Conservation (phyloP, 2,329 filamentous ascomycete species). For the Sporothrix phasma region DNA sequence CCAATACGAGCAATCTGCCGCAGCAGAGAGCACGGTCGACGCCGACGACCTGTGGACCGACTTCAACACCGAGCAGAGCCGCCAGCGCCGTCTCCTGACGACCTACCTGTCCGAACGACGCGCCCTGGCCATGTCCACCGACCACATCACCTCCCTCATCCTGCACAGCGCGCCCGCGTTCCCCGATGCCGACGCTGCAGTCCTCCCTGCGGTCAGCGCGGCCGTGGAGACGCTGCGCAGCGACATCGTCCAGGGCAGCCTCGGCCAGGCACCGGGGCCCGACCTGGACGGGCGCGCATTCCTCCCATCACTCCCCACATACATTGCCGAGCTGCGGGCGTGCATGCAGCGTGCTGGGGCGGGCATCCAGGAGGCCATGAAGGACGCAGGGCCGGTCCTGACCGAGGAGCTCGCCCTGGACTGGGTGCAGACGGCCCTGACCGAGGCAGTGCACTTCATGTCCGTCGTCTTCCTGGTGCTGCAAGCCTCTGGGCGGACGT, state of each 20-base stretch:
- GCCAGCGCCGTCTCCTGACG: slow-evolving; percentile 57
- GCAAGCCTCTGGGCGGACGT: slow-evolving; percentile 43
- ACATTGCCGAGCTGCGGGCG: slow-evolving; percentile 36
- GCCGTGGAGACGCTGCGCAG: slow-evolving; percentile 11
- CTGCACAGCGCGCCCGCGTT: slow-evolving; percentile 28
- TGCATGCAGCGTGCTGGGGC: slow-evolving; percentile 41
- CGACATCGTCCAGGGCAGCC: slow-evolving; percentile 7
- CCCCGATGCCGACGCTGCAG: neutral
- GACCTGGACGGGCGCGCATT: slow-evolving; percentile 26
- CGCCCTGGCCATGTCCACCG: slow-evolving; percentile 54
- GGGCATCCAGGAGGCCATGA: slow-evolving; percentile 39
- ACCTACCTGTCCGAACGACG: slow-evolving; percentile 64
- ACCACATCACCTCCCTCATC: slow-evolving; percentile 43
- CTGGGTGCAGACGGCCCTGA: slow-evolving; percentile 54
- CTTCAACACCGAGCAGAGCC: slow-evolving; percentile 53
- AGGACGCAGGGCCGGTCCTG: slow-evolving; percentile 35
- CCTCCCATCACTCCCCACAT: slow-evolving; percentile 38
- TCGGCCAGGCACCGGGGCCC: neutral
- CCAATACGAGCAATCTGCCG: slow-evolving; percentile 27
- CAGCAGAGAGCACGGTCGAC: slow-evolving; percentile 32
- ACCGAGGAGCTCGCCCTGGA: slow-evolving; percentile 45
- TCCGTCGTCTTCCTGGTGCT: slow-evolving; percentile 63
- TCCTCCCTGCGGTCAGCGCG: neutral
- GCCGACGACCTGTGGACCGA: slow-evolving; percentile 45
- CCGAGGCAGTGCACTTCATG: slow-evolving; percentile 64